phyloP scores from a whole-genome alignment of 345 rosid genomes.

The Sapria himalayana region DNA sequence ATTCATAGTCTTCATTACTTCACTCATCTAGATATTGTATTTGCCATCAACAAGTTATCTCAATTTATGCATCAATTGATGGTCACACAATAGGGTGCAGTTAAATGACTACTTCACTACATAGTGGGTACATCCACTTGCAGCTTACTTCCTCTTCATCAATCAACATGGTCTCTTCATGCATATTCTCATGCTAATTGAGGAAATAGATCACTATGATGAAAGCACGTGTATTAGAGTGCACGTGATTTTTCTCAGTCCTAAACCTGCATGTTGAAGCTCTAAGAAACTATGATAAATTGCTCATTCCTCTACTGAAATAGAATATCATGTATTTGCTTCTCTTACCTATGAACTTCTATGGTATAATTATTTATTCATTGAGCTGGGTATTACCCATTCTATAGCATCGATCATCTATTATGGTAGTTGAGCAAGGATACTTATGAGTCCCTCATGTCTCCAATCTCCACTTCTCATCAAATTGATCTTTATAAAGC shows the following conservation, averaged over 20 bases:
- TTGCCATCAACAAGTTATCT: neutral
- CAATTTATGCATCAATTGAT: neutral
- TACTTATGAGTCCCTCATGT: slow-evolving; percentile 6
- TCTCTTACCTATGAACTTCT: slow-evolving; percentile 20
- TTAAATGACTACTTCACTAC: neutral
- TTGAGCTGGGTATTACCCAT: slow-evolving; percentile 23
- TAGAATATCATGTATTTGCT: too few species aligned
- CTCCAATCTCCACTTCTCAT: too few species aligned
- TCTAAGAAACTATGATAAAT: too few species aligned
- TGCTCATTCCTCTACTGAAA: too few species aligned
- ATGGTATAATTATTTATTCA: slow-evolving; percentile 13
- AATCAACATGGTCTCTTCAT: neutral
- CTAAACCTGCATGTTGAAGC: slow-evolving; percentile 25
- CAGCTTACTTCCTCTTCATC: neutral
- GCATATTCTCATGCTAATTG: neutral
- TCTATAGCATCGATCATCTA: slow-evolving; percentile 9
- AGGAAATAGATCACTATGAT: neutral
- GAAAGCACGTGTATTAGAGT: neutral
- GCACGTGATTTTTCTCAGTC: neutral
- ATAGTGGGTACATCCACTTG: neutral
- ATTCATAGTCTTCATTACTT: neutral
- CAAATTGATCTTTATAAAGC: too few species aligned
- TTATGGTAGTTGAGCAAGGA: slow-evolving; percentile 7
- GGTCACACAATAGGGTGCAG: neutral
- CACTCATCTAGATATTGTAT: neutral